Conservation (phyloP, 768 basidiomycete genomes). For the Sarcodon aspratus region DNA sequence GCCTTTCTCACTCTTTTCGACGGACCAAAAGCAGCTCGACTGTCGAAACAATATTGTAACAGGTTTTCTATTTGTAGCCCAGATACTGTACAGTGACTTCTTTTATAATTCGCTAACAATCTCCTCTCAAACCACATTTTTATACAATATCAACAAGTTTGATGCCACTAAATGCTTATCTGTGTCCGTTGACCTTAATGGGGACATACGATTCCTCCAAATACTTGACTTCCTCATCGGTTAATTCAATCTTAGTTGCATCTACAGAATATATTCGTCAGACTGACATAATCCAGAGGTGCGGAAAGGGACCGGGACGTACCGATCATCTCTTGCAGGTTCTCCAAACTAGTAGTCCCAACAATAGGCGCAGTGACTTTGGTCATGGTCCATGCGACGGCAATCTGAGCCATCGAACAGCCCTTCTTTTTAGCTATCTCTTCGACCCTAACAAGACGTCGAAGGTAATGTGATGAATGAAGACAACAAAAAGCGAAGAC, state of each 20-base stretch:
- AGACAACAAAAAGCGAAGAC: too few relatives aligned
- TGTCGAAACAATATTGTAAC: too few relatives aligned
- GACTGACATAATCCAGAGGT: constrained; percentile 9
- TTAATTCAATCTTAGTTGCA: constrained; percentile 16
- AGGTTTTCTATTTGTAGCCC: too few relatives aligned
- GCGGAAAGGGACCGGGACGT: not conserved
- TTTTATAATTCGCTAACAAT: too few relatives aligned
- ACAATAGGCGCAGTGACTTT: constrained; percentile 17
- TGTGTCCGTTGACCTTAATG: constrained; percentile 30
- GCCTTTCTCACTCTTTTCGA: too few relatives aligned
- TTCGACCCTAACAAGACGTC: constrained; percentile 17
- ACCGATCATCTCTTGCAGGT: constrained; percentile 2
- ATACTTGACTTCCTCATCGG: constrained; percentile 28
- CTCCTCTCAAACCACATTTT: too few relatives aligned
- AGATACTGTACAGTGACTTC: too few relatives aligned
- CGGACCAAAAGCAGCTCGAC: too few relatives aligned
- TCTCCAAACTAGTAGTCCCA: constrained; percentile 17
- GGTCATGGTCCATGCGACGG: constrained; percentile 28
- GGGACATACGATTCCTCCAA: constrained; percentile 32
- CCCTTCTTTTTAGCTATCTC: constrained; percentile 29
- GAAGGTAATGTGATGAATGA: not conserved
- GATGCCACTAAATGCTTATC: constrained; percentile 4
- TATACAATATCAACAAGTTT: too few relatives aligned
- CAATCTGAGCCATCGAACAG: constrained; percentile 32
- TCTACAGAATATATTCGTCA: constrained; percentile 8